Evolutionary conservation across 768 basidiomycete species (phyloP).

Genomic region (Amanita polypyramis): DNA sequence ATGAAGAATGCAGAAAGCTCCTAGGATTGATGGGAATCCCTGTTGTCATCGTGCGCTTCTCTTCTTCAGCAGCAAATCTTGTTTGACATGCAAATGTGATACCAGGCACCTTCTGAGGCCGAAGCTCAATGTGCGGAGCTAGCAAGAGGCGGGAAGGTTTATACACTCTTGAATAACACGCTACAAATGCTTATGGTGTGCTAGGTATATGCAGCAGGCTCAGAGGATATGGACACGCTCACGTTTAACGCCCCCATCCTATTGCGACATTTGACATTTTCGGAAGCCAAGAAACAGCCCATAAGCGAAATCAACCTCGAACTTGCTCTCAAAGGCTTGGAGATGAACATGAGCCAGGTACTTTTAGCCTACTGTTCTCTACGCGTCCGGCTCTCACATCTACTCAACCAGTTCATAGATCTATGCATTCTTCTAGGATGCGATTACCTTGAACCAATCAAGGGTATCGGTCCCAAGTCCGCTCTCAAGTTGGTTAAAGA

Average conservation of each 20-base stretch:
- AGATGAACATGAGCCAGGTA: conserved; percentile 90
- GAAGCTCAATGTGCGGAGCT: conserved; percentile 99
- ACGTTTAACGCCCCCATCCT: conserved; percentile 91
- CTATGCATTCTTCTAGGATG: conserved; percentile 95
- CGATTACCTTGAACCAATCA: conserved; percentile 98
- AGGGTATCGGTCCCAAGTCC: conserved; percentile 90
- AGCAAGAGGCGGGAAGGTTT: conserved; percentile 87
- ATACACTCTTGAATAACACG: background rate
- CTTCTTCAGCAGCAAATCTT: background rate
- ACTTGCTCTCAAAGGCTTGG: conserved; percentile 76
- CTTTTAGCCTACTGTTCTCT: background rate
- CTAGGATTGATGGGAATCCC: conserved; percentile 96
- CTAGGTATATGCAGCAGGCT: conserved; percentile 93
- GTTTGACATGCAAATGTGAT: conserved; percentile 1
- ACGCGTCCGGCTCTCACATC: background rate
- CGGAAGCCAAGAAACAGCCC: conserved; percentile 94
- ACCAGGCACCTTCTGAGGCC: conserved; percentile 93
- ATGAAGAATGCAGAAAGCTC: conserved; percentile 85
- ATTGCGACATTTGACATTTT: conserved; percentile 93
- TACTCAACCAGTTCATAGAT: conserved; percentile 76
- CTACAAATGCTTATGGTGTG: background rate
- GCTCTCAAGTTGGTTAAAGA: conserved; percentile 90
- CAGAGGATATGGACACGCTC: conserved; percentile 99
- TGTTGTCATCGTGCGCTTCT: conserved; percentile 64
- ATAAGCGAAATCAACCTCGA: conserved; percentile 87